These are phyloP conservation scores for Wickerhamiella slavikovae DNA, from an alignment of 805 yeast species.

Conservation along the genomic window DNA sequence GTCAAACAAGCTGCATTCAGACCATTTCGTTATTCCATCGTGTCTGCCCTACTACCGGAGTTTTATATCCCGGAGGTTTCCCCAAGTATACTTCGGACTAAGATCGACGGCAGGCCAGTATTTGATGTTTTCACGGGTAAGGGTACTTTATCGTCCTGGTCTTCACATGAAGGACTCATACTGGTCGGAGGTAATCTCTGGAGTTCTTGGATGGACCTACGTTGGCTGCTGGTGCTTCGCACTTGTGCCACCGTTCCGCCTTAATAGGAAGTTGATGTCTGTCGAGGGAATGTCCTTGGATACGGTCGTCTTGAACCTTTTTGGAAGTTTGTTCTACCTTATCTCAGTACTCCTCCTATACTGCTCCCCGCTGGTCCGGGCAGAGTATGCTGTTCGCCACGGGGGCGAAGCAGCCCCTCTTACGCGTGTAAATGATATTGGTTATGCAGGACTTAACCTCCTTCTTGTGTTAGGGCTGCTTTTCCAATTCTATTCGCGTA, in stretches of 20 bases:
- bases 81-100: too few relatives aligned
- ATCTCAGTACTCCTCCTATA: constrained; percentile 15
- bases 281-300: constrained; percentile 21
- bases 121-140: too few relatives aligned
- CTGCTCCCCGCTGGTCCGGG: constrained; percentile 16
- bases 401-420: constrained; percentile 18
- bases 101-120: too few relatives aligned
- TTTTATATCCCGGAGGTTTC: too few relatives aligned
- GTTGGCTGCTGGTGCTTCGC: constrained; percentile 19
- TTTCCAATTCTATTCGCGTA: constrained; percentile 20
- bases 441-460: constrained; percentile 26
- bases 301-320: constrained; percentile 17
- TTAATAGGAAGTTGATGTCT: constrained; percentile 14
- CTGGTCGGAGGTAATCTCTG: constrained; percentile 2
- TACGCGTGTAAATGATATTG: constrained; percentile 24
- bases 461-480: constrained; percentile 18
- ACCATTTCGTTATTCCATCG: too few relatives aligned
- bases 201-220: constrained; percentile 13
- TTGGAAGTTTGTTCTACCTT: constrained; percentile 19
- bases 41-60: too few relatives aligned
- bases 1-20: too few relatives aligned
- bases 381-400: constrained; percentile 18
- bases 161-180: too few relatives aligned
- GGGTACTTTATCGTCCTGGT: too few relatives aligned
- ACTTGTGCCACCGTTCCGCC: constrained; percentile 19